These are phyloP conservation scores for Graphilbum ipis-grandicollis DNA, from an alignment of 2,329 filamentous ascomycete species.

Conservation along the genomic window DNA sequence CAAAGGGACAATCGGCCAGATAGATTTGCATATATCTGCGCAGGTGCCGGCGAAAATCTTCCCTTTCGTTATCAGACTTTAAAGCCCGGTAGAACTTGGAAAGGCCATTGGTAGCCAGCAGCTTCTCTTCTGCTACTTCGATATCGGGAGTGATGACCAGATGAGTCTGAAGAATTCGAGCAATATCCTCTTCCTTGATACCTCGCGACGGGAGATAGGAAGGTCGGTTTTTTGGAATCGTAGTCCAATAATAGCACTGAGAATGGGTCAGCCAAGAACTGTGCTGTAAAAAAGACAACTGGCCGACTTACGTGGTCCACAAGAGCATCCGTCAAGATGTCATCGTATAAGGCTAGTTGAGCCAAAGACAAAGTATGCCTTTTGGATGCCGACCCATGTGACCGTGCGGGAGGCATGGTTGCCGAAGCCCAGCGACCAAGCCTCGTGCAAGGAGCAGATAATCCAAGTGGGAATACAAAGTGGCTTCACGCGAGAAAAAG, in stretches of 20 bases:
- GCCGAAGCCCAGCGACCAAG: no score
- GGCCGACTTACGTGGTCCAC: slow-evolving; percentile 70
- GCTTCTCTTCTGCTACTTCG: slow-evolving; percentile 48
- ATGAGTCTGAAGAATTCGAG: slow-evolving; percentile 42
- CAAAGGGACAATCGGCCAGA: slow-evolving; percentile 82
- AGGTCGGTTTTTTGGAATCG: slow-evolving; percentile 80
- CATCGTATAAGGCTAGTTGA: slow-evolving; percentile 85
- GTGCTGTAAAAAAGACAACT: neutral
- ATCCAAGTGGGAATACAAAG: no score
- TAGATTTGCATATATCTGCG: slow-evolving; percentile 88
- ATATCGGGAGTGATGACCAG: slow-evolving; percentile 62
- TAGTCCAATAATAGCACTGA: slow-evolving; percentile 92
- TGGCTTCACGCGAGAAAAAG: no score
- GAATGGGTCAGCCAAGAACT: no score
- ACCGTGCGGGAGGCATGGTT: slow-evolving; percentile 6
- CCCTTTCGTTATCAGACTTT: slow-evolving; percentile 60
- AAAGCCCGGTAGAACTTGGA: slow-evolving; percentile 52
- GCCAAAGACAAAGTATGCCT: slow-evolving; percentile 66
- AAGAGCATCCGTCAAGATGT: slow-evolving; percentile 85
- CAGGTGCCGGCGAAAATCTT: slow-evolving; percentile 73
- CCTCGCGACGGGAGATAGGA: slow-evolving; percentile 76
- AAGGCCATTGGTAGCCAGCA: slow-evolving; percentile 58
- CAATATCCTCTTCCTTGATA: slow-evolving; percentile 46
- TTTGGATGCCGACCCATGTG: slow-evolving; percentile 20
- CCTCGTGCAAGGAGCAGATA: no score